Base-by-base conservation (phyloP, 2,329 filamentous ascomycete genomes). In the Didymella segeticola region DNA sequence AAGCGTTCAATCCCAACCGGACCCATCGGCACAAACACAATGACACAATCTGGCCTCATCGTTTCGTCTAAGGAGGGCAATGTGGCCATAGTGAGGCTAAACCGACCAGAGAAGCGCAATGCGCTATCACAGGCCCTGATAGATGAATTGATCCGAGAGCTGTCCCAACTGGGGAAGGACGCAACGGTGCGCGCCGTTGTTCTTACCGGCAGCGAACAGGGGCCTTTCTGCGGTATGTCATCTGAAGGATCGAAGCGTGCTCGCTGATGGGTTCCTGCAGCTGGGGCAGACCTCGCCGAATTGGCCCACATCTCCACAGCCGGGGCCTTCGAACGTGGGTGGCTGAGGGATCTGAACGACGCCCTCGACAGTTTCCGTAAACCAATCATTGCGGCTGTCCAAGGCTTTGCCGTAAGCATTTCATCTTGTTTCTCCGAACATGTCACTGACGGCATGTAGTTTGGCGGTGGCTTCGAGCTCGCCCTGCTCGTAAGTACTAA, bases 271-370 rank as follows among this genome's bases (percentile, higher is more conserved):
- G 30, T 34, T 26, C 23, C 22, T 43, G 47, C 57, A 79, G 93
- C 93, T 47, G 93, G 93, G 45, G 93, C 93, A 51, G 93, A 98
- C 76, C 96, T 98, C 79, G 96, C 96, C 78, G 93, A 98, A 78
- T 96, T 98, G 91, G 88, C 89, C 12, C 86, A 89, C 45, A 84
- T 97, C 33, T 91, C 88, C 46, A 97, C 97, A 76, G 84, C 89
- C 52, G 81, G 89, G 60, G 93, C 93, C 19, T 96, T 96, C 79
- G 89, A 85, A 27, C 86, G 80, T 62, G 89, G 93, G 67, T 97
- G 97, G 78, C 96, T 98, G 75, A 91, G 96, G 71, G 88, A 88
- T 12, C 96, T 93, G 90, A 96, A 91, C 9, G 82, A 88, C 55
- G 84, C 96, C 31, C 89, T 91, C 15, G 90, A 87, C 22, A 80